Percentiles rank a stretch among this genome's conserved stretches.
Conservation (phyloP, 2,329 filamentous ascomycete genomes). For the Epichloe typhina region DNA sequence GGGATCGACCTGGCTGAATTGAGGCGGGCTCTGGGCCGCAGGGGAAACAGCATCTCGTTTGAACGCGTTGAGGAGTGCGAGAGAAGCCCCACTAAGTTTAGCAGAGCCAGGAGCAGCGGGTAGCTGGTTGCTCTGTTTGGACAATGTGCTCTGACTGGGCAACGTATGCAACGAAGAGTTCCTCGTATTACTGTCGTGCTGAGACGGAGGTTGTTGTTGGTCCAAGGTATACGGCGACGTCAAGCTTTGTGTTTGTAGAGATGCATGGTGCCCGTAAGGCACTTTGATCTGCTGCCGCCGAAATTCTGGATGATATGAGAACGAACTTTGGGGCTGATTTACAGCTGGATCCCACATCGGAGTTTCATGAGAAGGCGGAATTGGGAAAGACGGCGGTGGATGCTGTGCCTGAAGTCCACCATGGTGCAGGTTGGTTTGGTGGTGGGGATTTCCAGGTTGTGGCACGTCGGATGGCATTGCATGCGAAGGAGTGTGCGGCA, state of each 20-base stretch:
- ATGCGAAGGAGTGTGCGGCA: constrained; percentile 41
- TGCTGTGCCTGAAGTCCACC: constrained; percentile 19
- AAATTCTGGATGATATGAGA: constrained; percentile 8
- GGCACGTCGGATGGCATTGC: constrained; percentile 34
- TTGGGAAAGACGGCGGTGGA: constrained; percentile 19
- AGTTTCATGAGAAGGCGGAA: constrained; percentile 10
- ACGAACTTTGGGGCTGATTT: constrained; percentile 8
- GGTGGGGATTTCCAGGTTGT: constrained; percentile 45
- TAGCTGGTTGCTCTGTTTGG: constrained; percentile 3
- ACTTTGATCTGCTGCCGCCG: constrained; percentile 13
- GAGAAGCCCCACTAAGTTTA: constrained; percentile 27
- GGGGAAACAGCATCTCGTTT: constrained; percentile 17
- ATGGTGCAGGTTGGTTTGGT: constrained; percentile 34
- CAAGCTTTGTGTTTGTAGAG: constrained; percentile 41
- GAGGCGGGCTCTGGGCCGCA: not conserved
- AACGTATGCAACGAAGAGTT: not conserved
- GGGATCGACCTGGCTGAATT: not conserved
- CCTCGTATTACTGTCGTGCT: not conserved
- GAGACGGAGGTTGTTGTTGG: constrained; percentile 10
- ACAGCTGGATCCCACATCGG: constrained; percentile 9
- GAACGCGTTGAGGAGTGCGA: constrained; percentile 32
- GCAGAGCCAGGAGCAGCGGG: constrained; percentile 9
- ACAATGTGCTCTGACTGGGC: not conserved
- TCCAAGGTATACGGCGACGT: constrained; percentile 29
- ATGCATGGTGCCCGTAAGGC: constrained; percentile 35